These are phyloP conservation scores for Guyanaporus albipodus DNA, from an alignment of 768 basidiomycete genomes.

Conservation along the genomic window DNA sequence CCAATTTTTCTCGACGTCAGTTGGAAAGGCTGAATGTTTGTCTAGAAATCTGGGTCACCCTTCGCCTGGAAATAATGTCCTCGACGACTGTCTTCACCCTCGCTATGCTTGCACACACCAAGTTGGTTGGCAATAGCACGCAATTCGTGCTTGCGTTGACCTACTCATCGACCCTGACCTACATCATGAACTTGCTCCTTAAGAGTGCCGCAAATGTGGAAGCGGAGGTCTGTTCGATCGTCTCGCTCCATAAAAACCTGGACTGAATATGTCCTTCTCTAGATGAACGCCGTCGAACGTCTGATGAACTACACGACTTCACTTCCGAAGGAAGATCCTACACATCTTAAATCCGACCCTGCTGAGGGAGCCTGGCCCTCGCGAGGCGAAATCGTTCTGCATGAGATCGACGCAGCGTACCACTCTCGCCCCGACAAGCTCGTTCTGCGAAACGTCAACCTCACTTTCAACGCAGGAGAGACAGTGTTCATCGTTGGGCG, in stretches of 20 bases:
- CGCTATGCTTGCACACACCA: constrained; percentile 27
- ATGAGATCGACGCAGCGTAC: constrained; percentile 63
- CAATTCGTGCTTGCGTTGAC: constrained; percentile 30
- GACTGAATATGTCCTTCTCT: neutral
- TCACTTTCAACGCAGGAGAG: constrained; percentile 66
- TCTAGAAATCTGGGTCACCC: constrained; percentile 31
- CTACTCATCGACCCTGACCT: constrained; percentile 24
- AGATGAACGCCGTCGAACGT: constrained; percentile 31
- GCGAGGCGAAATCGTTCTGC: constrained; percentile 62
- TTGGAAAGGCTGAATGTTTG: neutral
- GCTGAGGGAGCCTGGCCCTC: constrained; percentile 19
- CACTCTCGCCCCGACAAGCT: constrained; percentile 63
- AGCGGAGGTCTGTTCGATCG: constrained; percentile 20
- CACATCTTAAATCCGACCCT: constrained; percentile 21
- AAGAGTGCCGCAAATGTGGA: constrained; percentile 25
- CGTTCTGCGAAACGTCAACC: constrained; percentile 54
- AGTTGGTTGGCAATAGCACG: constrained; percentile 19
- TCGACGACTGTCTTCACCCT: constrained; percentile 23
- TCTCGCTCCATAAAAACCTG: neutral
- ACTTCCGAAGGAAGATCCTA: constrained; percentile 23
- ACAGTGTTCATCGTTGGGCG: constrained; percentile 77
- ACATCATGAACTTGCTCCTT: constrained; percentile 28
- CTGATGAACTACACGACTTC: constrained; percentile 24
- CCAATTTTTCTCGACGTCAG: neutral
- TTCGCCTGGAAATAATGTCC: constrained; percentile 30